Conservation (phyloP, 768 basidiomycete genomes). For the Leccinum variicolor region DNA sequence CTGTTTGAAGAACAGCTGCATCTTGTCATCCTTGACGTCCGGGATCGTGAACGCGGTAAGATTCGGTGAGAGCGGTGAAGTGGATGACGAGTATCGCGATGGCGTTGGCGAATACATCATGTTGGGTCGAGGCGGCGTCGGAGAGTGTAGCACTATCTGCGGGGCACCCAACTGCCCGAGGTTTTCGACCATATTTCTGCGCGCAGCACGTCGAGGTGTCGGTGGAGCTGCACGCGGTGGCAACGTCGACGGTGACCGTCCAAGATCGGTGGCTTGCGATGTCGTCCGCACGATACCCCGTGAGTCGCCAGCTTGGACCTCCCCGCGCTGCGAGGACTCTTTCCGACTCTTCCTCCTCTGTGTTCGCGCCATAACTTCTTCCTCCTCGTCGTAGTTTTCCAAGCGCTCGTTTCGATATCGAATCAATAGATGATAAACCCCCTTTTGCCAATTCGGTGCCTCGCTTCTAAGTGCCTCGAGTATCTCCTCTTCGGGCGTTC, state of each 20-base stretch:
- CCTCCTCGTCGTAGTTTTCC: conserved; percentile 73
- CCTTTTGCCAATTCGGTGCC: conserved; percentile 91
- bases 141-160: conserved; percentile 25
- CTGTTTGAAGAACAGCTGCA: conserved; percentile 84
- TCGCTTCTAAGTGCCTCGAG: conserved; percentile 59
- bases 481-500: conserved; percentile 69
- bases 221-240: conserved; percentile 57
- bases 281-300: conserved; percentile 20
- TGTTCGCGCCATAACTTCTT: conserved; percentile 40
- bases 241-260: conserved; percentile 34
- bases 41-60: conserved; percentile 58
- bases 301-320: conserved; percentile 15
- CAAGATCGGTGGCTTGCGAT: conserved; percentile 25
- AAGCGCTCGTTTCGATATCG: conserved; percentile 76
- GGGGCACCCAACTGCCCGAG: conserved; percentile 12
- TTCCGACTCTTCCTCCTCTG: conserved; percentile 34
- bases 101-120: conserved; percentile 19
- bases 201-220: conserved; percentile 56
- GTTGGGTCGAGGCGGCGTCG: conserved; percentile 25
- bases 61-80: conserved; percentile 34
- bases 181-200: conserved; percentile 25
- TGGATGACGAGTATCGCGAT: conserved; percentile 24
- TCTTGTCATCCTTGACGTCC: conserved; percentile 65
- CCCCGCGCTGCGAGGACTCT: conserved; percentile 27
- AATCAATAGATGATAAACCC: conserved; percentile 87